Percentiles rank a stretch among this genome's conserved stretches.
These are phyloP conservation scores for Marchantia paleacea DNA, from an alignment of 225 moss, liverwort and hornwort species.

Conservation along the genomic window DNA sequence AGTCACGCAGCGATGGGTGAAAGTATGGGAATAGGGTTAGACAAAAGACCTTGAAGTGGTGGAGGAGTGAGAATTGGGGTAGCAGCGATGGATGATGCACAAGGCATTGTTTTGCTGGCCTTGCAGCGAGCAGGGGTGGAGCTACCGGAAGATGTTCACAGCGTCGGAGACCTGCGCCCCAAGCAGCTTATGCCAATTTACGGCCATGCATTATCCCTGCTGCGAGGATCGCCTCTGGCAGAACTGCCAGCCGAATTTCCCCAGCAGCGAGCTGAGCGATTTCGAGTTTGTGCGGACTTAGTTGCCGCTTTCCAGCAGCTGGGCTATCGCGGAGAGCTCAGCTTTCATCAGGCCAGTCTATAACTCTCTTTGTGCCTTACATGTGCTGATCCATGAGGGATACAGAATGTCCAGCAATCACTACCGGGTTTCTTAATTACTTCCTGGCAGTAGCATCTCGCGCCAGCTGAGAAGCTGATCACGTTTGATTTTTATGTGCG, in stretches of 20 bases:
- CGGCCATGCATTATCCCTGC: constrained; percentile 38
- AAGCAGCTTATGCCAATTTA: constrained; percentile 52
- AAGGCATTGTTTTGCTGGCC: constrained; percentile 49
- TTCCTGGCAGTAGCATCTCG: neutral
- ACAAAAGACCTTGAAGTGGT: neutral
- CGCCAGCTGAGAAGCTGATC: neutral
- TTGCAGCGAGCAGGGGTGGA: constrained; percentile 42
- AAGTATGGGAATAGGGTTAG: neutral
- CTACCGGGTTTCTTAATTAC: neutral
- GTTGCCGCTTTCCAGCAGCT: constrained; percentile 53
- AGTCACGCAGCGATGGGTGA: neutral
- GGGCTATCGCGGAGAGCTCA: constrained; percentile 48
- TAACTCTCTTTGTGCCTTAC: neutral
- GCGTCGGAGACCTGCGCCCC: constrained; percentile 40
- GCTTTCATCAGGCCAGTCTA: constrained; percentile 49
- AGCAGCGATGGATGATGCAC: constrained; percentile 45
- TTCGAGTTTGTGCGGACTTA: constrained; percentile 51
- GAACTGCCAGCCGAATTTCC: constrained; percentile 43
- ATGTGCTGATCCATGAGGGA: neutral
- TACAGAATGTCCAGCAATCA: neutral
- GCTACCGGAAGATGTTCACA: constrained; percentile 42
- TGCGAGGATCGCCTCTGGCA: constrained; percentile 37
- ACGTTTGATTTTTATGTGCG: neutral
- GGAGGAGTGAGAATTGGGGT: neutral
- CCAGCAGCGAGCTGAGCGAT: constrained; percentile 43